A percentile compares a stretch with the other conserved stretches of the same genome.
These are phyloP conservation scores for Hibiscus syriacus DNA, from an alignment of 345 rosid species.

Conservation along the genomic window DNA sequence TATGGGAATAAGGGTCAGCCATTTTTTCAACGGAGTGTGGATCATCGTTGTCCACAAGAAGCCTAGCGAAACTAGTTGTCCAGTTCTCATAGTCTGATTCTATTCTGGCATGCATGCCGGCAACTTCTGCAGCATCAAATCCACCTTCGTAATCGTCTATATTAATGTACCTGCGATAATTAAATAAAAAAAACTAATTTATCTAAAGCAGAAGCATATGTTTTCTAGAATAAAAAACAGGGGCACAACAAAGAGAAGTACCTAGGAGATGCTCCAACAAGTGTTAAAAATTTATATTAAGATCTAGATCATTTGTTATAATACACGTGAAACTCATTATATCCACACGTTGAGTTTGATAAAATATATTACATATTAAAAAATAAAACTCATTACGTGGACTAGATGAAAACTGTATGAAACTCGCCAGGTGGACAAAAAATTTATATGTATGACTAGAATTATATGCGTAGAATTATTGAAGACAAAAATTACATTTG, in stretches of 20 bases:
- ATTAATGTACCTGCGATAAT: slow-evolving; percentile 44
- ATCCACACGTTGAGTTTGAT: too few relatives aligned
- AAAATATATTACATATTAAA: too few relatives aligned
- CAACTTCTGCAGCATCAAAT: slow-evolving; percentile 32
- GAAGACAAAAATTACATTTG: background rate
- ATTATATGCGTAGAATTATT: background rate
- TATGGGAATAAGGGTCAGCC: too few relatives aligned
- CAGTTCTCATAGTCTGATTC: slow-evolving; percentile 45
- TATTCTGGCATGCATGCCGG: slow-evolving; percentile 33
- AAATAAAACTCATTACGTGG: background rate
- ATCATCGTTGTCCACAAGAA: slow-evolving; percentile 36
- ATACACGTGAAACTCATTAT: too few relatives aligned
- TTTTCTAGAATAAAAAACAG: too few relatives aligned
- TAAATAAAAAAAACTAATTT: background rate
- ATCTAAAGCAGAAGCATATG: too few relatives aligned
- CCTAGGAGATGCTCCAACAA: slow-evolving; percentile 72
- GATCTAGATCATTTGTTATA: too few relatives aligned
- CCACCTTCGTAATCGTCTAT: slow-evolving; percentile 60
- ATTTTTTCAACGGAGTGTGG: slow-evolving; percentile 26
- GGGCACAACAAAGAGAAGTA: slow-evolving; percentile 8
- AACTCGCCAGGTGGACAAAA: too few relatives aligned
- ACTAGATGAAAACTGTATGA: too few relatives aligned
- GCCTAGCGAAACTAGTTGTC: slow-evolving; percentile 35
- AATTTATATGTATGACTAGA: too few relatives aligned
- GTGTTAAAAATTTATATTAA: slow-evolving; percentile 57